Percentiles rank a stretch among this genome's conserved stretches.
Conservation (phyloP, 129 eudicot genomes). For the Escallonia rubra region DNA sequence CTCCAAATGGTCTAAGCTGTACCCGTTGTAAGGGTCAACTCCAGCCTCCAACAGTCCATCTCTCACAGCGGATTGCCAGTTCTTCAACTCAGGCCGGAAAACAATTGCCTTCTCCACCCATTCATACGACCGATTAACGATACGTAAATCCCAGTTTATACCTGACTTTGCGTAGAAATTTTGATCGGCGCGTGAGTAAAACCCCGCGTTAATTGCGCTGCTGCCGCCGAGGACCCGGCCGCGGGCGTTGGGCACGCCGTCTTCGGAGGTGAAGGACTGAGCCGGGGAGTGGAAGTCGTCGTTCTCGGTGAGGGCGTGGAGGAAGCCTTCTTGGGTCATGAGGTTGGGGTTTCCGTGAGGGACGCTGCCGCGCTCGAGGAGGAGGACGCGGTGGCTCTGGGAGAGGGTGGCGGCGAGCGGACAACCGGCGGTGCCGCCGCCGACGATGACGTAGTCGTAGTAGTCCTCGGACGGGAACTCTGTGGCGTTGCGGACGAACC, state of each 20-base stretch:
- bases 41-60: conserved; percentile 70
- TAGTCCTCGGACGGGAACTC: conserved; percentile 59
- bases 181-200: conserved; percentile 73
- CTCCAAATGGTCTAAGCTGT: conserved; percentile 37
- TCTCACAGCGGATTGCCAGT: conserved; percentile 69
- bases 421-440: conserved; percentile 93
- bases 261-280: conserved; percentile 71
- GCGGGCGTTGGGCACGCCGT: conserved; percentile 83
- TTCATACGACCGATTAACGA: conserved; percentile 53
- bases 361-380: conserved; percentile 73
- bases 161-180: conserved; percentile 58
- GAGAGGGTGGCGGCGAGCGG: conserved; percentile 83
- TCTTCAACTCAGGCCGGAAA: conserved; percentile 58
- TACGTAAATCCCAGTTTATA: conserved; percentile 44
- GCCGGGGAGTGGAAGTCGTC: conserved; percentile 62
- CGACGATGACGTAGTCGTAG: conserved; percentile 73
- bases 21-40: conserved; percentile 48
- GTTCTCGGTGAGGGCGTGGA: conserved; percentile 35
- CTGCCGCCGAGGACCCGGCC: conserved; percentile 96
- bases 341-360: conserved; percentile 54
- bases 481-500: conserved; percentile 58
- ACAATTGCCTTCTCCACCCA: conserved; percentile 82
- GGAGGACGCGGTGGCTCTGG: conserved; percentile 35
- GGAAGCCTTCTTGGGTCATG: conserved; percentile 67
- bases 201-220: conserved; percentile 84